Conservation (phyloP, 371 early-diverging fungal species). For the Paraphysoderma sedebokerense region DNA sequence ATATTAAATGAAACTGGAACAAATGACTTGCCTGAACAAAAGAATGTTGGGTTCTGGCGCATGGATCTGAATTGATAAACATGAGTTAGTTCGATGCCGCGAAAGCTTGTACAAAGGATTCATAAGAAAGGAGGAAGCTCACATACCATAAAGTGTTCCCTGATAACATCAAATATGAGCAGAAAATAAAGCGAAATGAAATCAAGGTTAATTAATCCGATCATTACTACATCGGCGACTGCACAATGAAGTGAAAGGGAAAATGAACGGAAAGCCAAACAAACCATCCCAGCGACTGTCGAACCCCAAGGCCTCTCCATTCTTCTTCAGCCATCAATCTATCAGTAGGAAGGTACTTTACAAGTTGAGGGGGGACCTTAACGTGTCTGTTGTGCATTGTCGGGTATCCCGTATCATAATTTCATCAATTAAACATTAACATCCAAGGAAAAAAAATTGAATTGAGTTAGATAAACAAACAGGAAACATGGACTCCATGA, state of each 20-base stretch:
- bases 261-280: not conserved
- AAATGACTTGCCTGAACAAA: too few relatives aligned
- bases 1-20: too few relatives aligned
- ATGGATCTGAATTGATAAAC: slow-evolving; percentile 6
- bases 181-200: too few relatives aligned
- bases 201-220: too few relatives aligned
- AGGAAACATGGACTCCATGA: too few relatives aligned
- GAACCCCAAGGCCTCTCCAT: slow-evolving; percentile 59
- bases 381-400: slow-evolving; percentile 63
- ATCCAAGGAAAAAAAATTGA: too few relatives aligned
- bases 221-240: too few relatives aligned
- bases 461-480: too few relatives aligned
- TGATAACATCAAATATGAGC: too few relatives aligned
- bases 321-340: slow-evolving; percentile 48
- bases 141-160: slow-evolving; percentile 53
- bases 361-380: slow-evolving; percentile 41
- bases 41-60: slow-evolving; percentile 74
- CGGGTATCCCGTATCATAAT: too few relatives aligned
- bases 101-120: not conserved
- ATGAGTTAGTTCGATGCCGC: not conserved
- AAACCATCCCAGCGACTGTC: slow-evolving; percentile 63
- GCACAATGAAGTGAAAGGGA: not conserved
- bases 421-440: too few relatives aligned
- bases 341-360: slow-evolving; percentile 34
- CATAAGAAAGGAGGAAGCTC: not conserved